phyloP scores from a whole-genome alignment of 805 yeast genomes.

The Ogataea zsoltii region DNA sequence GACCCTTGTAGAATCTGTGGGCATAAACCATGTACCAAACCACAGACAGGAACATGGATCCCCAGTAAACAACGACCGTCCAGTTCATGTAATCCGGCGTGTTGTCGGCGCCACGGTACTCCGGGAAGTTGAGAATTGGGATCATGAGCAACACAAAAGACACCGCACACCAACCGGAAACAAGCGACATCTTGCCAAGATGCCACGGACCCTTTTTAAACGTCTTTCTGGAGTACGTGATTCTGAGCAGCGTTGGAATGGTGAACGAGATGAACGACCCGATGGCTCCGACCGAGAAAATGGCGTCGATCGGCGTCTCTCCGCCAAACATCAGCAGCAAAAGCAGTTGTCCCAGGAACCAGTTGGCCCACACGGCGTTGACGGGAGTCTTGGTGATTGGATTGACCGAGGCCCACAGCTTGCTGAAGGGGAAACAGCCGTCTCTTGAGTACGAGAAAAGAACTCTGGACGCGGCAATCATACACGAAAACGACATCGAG shows the following conservation, averaged over 20 bases:
- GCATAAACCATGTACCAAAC: conserved; percentile 53
- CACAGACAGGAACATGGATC: conserved; percentile 51
- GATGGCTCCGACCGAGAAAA: conserved; percentile 71
- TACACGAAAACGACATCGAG: conserved; percentile 53
- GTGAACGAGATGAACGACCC: conserved; percentile 65
- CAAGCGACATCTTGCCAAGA: conserved; percentile 51
- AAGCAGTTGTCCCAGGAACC: conserved; percentile 52
- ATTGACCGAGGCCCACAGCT: conserved; percentile 50
- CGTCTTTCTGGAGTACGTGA: conserved; percentile 50
- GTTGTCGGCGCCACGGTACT: conserved; percentile 39
- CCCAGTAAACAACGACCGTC: conserved; percentile 61
- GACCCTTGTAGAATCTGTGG: conserved; percentile 61
- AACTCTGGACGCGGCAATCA: conserved; percentile 65
- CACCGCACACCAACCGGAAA: conserved; percentile 46
- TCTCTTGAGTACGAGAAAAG: conserved; percentile 68
- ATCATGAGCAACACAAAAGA: conserved; percentile 55
- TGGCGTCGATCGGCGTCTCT: conserved; percentile 63
- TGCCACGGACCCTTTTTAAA: conserved; percentile 68
- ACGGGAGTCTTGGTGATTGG: conserved; percentile 58
- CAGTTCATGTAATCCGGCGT: conserved; percentile 53
- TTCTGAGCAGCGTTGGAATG: conserved; percentile 58
- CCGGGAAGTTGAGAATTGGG: conserved; percentile 60
- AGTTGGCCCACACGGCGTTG: conserved; percentile 60
- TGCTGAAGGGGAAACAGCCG: conserved; percentile 63
- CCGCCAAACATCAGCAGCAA: conserved; percentile 63